Evolutionary conservation across 1,284 basidiomycete species (phyloP).

Genomic region (Afroboletus lepidellus): DNA sequence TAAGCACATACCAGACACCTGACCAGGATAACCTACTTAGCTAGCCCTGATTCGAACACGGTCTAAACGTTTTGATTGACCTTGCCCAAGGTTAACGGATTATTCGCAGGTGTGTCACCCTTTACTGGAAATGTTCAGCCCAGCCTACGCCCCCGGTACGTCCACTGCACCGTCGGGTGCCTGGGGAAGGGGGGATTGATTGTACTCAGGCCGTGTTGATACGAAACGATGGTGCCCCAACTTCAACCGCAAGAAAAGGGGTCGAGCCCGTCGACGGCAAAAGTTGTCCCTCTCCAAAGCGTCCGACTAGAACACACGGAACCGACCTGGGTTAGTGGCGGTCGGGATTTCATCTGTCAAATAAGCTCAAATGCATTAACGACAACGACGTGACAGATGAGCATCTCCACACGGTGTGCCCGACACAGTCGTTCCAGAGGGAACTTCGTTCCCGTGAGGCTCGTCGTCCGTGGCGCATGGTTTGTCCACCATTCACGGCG

Average conservation of each 20-base stretch:
- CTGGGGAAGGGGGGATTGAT: conserved; percentile 2
- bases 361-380: conserved; percentile 1
- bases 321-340: conserved; percentile 3
- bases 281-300: neutral
- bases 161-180: neutral
- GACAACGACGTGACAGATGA: conserved; percentile 11
- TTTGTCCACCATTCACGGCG: neutral
- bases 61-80: neutral
- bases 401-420: neutral
- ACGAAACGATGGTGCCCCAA: neutral
- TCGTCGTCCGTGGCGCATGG: neutral
- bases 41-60: conserved; percentile 16
- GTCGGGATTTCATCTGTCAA: conserved; percentile 10
- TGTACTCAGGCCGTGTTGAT: conserved; percentile 3
- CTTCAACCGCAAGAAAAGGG: neutral
- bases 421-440: neutral
- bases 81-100: conserved; percentile 20
- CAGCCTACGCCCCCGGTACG: neutral
- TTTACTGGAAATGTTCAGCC: conserved; percentile 6
- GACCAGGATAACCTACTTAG: conserved; percentile 26
- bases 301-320: neutral
- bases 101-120: conserved; percentile 2
- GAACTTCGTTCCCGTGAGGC: neutral
- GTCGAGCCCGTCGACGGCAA: neutral
- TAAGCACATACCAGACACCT: conserved; percentile 29